Base-by-base conservation (phyloP, 1,139 yeast genomes). In the Meyerozyma carpophila region DNA sequence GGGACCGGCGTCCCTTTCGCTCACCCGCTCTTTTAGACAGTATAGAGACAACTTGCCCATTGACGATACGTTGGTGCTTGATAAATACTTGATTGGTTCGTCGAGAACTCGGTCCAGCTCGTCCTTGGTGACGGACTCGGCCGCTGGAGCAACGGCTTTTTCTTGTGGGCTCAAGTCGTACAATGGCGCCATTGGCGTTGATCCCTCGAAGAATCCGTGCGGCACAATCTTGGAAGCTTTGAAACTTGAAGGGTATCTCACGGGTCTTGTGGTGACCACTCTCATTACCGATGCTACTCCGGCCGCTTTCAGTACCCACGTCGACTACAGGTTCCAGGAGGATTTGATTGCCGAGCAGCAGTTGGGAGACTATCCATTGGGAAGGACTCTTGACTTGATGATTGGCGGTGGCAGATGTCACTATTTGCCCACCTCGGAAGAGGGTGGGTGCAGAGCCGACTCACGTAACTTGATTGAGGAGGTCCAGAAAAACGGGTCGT, bases 71-170 rank as follows among this genome's bases (percentile, higher is more conserved):
- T 54, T 61, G 47, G 34, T 44, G 32, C 44, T 61, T 40, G 65
- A 61, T 49, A 51, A 48, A 40, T 53, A 51, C 46, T 47, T 61
- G 42, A 51, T 59, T 36, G 65, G 65, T 18, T 51, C 58, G 10
- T 56, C 61, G 37, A 47, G 65, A 39, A 59, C 64, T 5, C 50
- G 63, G 10, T 57, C 62, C 38, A 51, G 49, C 43, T 48, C 46
- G 48, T 53, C 58, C 26, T 50, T 59, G 49, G 55, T 61, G 40
- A 61, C 65, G 20, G 65, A 61, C 46, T 59, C 63, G 4, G 65
- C 65, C 2, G 65, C 65, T 5, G 65, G 63, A 1, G 65, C 64
- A 20, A 59, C 63, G 7, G 63, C 65, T 5, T 61, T 61, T 43
- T 52, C 59, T 21, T 59, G 63, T 43, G 65, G 53, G 1, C 47